Base-by-base conservation (phyloP, 2,329 filamentous ascomycete genomes). In the Botryotinia narcissicola region DNA sequence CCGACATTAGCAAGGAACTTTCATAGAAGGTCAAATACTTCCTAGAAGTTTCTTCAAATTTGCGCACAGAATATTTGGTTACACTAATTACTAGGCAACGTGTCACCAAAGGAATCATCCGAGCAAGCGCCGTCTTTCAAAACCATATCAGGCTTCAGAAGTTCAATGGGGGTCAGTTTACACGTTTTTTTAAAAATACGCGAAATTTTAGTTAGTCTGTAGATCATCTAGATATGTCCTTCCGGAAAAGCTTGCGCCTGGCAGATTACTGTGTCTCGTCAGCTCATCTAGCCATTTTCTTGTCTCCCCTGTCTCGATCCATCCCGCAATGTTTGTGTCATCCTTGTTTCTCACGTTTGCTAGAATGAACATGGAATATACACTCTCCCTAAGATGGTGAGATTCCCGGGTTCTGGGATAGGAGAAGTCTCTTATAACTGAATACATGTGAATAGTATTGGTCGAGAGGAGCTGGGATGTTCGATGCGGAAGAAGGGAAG, bases 11-110 rank as follows among this genome's bases (percentile, higher is more conserved):
- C 4, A 64, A 71, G 46, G 32, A 71, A 71, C 29, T 12, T 20
- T 42, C 48, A 42, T 40, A 32, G 25, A 54, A 71, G 44, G 37
- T 51, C 18, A 20, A 57, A 42, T 57, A 32, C 48, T 42, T 18
- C 9, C 18, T 42, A 42, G 35, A 42, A 57, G 37, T 68, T 42
- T 68, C 66, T 68, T 32, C 25, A 42, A 35, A 57, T 29, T 25
- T 40, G 35, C 69, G 69, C 69, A 71, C 69, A 64, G 69, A 57
- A 68, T 48, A 68, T 57, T 42, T 68, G 16, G 35, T 67, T 18
- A 32, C 48, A 57, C 25, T 29, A 37, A 37, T n/a, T 8, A 42
- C 60, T 25, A 16, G 16, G 35, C 3, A 57, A 59, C 7, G 37
- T 16, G 51, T 42, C 42, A 70, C 18, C 9, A 35, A 46, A n/a